Percentiles rank a stretch among this genome's conserved stretches.
Conservation (phyloP, 805 yeast species). For the Candida methanosorbosa region DNA sequence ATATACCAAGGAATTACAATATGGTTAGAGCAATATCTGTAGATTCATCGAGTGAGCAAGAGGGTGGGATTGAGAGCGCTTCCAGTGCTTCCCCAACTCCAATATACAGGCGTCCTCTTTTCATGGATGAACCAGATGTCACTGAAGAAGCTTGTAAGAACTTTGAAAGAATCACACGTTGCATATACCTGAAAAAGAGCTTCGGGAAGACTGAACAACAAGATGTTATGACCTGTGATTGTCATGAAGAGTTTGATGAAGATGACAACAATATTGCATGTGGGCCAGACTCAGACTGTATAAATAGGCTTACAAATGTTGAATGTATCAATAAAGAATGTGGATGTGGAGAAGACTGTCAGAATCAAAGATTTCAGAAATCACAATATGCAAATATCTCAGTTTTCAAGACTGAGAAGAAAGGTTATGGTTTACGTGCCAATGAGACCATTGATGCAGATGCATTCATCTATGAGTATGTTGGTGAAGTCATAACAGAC, state of each 20-base stretch:
- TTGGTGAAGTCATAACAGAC: slow-evolving; percentile 90
- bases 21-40: not conserved
- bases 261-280: slow-evolving; percentile 54
- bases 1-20: not conserved
- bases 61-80: too few species aligned
- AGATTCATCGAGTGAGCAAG: not conserved
- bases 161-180: slow-evolving; percentile 47
- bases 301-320: slow-evolving; percentile 83
- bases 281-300: slow-evolving; percentile 80
- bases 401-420: slow-evolving; percentile 72
- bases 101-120: slow-evolving; percentile 14
- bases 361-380: slow-evolving; percentile 82
- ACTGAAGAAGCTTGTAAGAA: slow-evolving; percentile 61
- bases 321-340: slow-evolving; percentile 75
- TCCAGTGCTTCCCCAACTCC: not conserved
- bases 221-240: slow-evolving; percentile 88
- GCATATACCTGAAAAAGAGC: slow-evolving; percentile 51
- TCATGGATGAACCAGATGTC: slow-evolving; percentile 38
- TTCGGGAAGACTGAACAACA: slow-evolving; percentile 66
- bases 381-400: slow-evolving; percentile 67
- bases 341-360: slow-evolving; percentile 72
- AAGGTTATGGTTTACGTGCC: slow-evolving; percentile 89
- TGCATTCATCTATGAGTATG: slow-evolving; percentile 82
- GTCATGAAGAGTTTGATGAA: slow-evolving; percentile 41
- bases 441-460: slow-evolving; percentile 45